These are phyloP conservation scores for Casuarina glauca DNA, from an alignment of 306 rosid species.

Conservation along the genomic window DNA sequence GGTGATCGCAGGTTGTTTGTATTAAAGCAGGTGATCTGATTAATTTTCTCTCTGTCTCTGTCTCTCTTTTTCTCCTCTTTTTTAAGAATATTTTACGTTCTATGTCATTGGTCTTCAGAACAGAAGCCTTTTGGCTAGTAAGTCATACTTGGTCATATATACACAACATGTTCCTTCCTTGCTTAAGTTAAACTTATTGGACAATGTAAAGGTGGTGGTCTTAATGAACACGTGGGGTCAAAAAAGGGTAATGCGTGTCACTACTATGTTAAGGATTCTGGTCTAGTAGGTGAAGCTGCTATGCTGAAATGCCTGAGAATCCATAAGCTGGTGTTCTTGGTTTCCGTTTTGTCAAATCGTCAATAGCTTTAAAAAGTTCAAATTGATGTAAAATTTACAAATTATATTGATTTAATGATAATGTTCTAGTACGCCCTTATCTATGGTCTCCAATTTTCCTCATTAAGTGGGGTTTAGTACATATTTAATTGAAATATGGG, in stretches of 20 bases:
- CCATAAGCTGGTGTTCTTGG: not conserved
- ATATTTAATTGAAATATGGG: too few relatives aligned
- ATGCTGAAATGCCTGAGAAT: not conserved
- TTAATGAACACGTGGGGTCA: not conserved
- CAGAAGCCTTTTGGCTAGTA: not conserved
- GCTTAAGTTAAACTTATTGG: not conserved
- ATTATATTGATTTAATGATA: too few relatives aligned
- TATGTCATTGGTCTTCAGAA: not conserved
- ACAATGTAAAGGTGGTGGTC: not conserved
- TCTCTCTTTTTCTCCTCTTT: too few relatives aligned
- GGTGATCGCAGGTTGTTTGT: conserved; percentile 86
- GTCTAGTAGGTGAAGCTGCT: not conserved
- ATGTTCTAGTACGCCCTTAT: too few relatives aligned
- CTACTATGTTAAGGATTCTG: not conserved
- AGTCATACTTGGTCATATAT: not conserved
- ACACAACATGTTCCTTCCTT: not conserved
- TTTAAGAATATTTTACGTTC: conserved; percentile 16
- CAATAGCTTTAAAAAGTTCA: too few relatives aligned
- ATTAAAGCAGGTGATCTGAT: conserved; percentile 71
- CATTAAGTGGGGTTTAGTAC: too few relatives aligned
- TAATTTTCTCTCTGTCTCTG: conserved; percentile 6
- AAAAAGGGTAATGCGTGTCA: not conserved
- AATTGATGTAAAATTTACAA: too few relatives aligned
- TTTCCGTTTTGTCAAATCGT: not conserved
- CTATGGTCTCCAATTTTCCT: too few relatives aligned